These are phyloP conservation scores for Beauveria asiatica DNA, from an alignment of 2,329 filamentous ascomycete species.

Conservation along the genomic window DNA sequence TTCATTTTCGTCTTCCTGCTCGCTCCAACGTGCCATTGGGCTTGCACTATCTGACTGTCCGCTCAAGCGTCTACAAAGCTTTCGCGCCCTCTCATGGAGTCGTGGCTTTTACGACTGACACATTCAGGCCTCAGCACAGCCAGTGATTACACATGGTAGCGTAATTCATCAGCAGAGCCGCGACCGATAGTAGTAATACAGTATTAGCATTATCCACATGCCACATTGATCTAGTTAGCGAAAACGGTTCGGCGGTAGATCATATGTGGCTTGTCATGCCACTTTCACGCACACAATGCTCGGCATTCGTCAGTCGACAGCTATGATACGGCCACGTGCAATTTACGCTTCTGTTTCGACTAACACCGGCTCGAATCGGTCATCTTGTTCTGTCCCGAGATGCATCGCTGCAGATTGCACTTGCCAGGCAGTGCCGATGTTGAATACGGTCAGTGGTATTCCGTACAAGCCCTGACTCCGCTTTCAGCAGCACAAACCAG, in stretches of 20 bases:
- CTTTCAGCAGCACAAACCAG: background rate
- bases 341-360: background rate
- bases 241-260: conserved; percentile 4
- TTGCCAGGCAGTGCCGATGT: background rate
- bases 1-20: conserved; percentile 7
- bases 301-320: background rate
- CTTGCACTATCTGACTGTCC: background rate
- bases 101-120: conserved; percentile 2
- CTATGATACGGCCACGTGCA: background rate
- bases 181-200: background rate
- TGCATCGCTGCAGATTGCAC: background rate
- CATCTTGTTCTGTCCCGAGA: background rate
- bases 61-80: background rate
- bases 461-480: background rate
- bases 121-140: background rate
- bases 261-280: background rate
- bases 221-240: background rate
- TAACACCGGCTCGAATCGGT: background rate
- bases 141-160: background rate
- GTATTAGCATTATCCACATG: conserved; percentile 3
- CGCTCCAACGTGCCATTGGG: background rate
- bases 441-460: background rate
- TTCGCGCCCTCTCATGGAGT: background rate
- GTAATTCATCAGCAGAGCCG: background rate
- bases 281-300: background rate